Evolutionary conservation across 148 eudicot species (phyloP).

Genomic region (Cornus kousa): DNA sequence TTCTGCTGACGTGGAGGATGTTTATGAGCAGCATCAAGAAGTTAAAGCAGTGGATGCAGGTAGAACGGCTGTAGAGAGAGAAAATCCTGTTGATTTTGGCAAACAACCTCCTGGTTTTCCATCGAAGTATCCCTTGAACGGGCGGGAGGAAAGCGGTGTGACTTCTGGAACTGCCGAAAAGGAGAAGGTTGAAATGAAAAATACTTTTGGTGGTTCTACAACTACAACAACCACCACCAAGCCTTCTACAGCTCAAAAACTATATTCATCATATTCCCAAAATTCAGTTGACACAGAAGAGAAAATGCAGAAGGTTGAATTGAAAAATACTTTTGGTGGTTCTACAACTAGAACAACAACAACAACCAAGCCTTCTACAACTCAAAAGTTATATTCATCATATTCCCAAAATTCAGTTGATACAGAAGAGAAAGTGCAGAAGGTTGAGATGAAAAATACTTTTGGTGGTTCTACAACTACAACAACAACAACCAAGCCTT

Average conservation of each 20-base stretch:
- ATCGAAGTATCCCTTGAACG: constrained; percentile 45
- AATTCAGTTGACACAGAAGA: constrained; percentile 49
- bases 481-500: not conserved
- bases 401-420: constrained; percentile 31
- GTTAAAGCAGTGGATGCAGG: constrained; percentile 46
- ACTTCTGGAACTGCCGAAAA: constrained; percentile 35
- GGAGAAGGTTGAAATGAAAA: constrained; percentile 53
- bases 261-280: constrained; percentile 31
- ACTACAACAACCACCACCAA: too few species aligned
- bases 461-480: constrained; percentile 30
- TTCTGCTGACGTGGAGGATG: constrained; percentile 57
- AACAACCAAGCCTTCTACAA: not conserved
- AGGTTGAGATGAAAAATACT: constrained; percentile 42
- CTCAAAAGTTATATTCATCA: constrained; percentile 43
- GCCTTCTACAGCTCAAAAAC: constrained; percentile 43
- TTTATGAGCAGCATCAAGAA: constrained; percentile 54
- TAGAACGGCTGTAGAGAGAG: constrained; percentile 59
- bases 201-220: constrained; percentile 34
- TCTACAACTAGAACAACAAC: constrained; percentile 6
- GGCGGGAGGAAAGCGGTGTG: constrained; percentile 40
- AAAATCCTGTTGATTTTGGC: constrained; percentile 44
- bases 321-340: constrained; percentile 40
- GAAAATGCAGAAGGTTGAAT: constrained; percentile 52
- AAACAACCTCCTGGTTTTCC: constrained; percentile 46
- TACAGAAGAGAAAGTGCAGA: constrained; percentile 58